These are phyloP conservation scores for Raddia distichophylla DNA, from an alignment of 176 grass and related monocot species.

Conservation along the genomic window DNA sequence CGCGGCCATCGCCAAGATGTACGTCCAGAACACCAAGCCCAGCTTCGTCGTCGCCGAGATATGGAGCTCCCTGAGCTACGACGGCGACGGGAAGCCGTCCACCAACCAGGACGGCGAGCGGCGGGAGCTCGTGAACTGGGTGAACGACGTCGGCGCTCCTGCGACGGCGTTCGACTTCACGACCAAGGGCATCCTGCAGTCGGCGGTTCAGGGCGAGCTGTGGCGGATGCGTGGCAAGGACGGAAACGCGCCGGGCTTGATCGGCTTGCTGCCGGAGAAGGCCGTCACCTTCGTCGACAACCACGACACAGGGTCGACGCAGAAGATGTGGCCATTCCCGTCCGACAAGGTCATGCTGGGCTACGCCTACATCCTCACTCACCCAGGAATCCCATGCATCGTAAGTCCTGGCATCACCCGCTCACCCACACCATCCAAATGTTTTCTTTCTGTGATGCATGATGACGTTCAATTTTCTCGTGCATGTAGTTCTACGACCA, in stretches of 20 bases:
- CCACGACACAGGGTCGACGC: constrained; percentile 70
- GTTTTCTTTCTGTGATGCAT: neutral
- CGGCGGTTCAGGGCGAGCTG: constrained; percentile 53
- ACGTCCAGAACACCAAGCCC: constrained; percentile 41
- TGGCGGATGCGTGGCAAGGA: constrained; percentile 44
- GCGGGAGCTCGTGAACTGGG: constrained; percentile 63
- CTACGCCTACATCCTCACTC: constrained; percentile 81
- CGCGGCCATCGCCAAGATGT: constrained; percentile 43
- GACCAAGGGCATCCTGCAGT: constrained; percentile 56
- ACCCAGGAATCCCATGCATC: constrained; percentile 60
- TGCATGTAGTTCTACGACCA: constrained; percentile 69
- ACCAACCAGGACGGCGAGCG: constrained; percentile 42
- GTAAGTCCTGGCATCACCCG: constrained; percentile 16
- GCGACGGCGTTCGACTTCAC: constrained; percentile 62
- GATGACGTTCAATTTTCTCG: neutral
- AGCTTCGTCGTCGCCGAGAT: constrained; percentile 58
- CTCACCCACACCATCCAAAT: neutral
- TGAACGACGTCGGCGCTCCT: constrained; percentile 25
- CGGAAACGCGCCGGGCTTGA: constrained; percentile 53
- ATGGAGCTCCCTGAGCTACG: constrained; percentile 54
- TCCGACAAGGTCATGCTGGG: constrained; percentile 81
- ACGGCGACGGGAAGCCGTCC: constrained; percentile 43
- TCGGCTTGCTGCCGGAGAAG: constrained; percentile 63
- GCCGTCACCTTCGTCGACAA: constrained; percentile 71
- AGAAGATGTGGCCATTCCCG: constrained; percentile 65